Evolutionary conservation across 2,329 filamentous ascomycete genomes (phyloP), one percentile per base, ranked within the genome.

Genomic region (Cladosporium sp.): DNA sequence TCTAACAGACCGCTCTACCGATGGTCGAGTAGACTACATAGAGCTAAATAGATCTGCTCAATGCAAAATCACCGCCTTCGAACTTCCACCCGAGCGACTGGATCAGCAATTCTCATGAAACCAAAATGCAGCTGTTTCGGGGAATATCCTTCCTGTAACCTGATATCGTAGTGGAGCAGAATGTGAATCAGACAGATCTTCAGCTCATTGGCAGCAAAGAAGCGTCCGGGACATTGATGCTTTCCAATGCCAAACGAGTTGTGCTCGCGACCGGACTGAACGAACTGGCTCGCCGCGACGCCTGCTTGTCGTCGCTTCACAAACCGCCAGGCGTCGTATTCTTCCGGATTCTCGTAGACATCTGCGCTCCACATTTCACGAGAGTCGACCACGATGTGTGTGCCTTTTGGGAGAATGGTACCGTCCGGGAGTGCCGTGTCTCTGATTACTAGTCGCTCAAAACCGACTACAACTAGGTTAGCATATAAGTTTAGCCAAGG

Each of bases 151-250:
- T 15, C 12, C 13, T 33, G 6, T 12, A 33, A 4, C 5, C n/a
- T 4, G 12, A 33, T n/a, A n/a, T 41, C 38, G n/a, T 41, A 41
- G 4, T 41, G 18, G 7, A 41, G 18, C 22, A 41, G 12, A 7
- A 41, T n/a, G 19, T 29, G 22, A 7, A n/a, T 9, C 19, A 29
- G 19, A 4, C 12, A 18, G 13, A 27, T 6, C 38, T 63, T 64
- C 29, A 62, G 49, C 19, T 58, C 55, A 30, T 57, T 54, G 4
- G 46, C 29, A 13, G 55, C 61, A 20, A 64, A 58, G 47, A 62
- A 63, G 11, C 60, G 47, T 2, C 62, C 61, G 4, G 61, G 60
- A 39, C 62, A 59, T 5, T 52, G 55, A 30, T 62, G 58, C 16
- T 46, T 45, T 19, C 61, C 61, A 18, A 52, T 35, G n/a, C 58